Conservation (phyloP, 2,329 filamentous ascomycete genomes). For the Bisporella sp. region DNA sequence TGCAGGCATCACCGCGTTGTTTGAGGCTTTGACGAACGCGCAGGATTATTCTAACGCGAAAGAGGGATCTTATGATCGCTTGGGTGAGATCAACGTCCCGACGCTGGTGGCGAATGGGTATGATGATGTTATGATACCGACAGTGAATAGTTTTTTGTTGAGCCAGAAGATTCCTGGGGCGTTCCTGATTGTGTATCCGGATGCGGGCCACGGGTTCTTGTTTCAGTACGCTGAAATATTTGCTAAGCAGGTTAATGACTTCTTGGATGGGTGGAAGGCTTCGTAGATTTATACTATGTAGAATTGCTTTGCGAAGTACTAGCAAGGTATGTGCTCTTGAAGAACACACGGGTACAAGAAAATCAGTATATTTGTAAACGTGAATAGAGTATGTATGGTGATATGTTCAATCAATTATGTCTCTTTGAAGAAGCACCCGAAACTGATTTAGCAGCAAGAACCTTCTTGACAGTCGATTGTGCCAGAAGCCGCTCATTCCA, state of each 20-base stretch:
- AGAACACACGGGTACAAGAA: no score
- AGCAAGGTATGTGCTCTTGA: no score
- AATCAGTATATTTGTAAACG: no score
- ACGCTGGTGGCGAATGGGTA: conserved; percentile 25
- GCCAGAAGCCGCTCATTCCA: conserved; percentile 13
- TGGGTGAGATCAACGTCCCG: conserved; percentile 23
- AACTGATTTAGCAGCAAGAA: no score
- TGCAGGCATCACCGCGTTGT: background rate
- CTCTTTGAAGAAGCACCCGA: no score
- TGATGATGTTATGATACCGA: conserved; percentile 14
- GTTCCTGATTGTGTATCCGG: conserved; percentile 9
- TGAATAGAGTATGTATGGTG: no score
- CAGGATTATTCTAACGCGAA: conserved; percentile 1
- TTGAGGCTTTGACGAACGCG: conserved; percentile 4
- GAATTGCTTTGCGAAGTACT: no score
- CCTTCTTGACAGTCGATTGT: no score
- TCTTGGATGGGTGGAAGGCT: conserved; percentile 4
- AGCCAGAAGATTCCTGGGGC: conserved; percentile 6
- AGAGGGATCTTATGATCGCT: conserved; percentile 14
- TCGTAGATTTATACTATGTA: no score
- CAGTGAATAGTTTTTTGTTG: conserved; percentile 12
- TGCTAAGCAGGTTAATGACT: conserved; percentile 9
- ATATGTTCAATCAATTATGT: no score
- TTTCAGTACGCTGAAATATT: conserved; percentile 11
- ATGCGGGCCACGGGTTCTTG: conserved; percentile 13